Evolutionary conservation across 257 asterid genomes (phyloP).

Genomic region (Solanum bulbocastanum): DNA sequence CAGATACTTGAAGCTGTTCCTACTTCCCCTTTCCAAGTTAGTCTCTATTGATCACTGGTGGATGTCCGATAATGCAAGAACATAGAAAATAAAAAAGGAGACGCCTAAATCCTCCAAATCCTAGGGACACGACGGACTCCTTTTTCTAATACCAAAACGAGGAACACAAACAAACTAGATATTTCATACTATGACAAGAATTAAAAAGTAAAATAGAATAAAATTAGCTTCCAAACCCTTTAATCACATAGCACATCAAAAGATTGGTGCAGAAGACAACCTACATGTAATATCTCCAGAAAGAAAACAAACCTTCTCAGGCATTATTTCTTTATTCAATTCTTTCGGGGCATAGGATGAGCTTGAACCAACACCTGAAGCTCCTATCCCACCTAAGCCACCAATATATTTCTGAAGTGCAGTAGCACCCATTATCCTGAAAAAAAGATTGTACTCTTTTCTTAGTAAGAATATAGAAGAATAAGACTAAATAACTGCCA

Average conservation of each 20-base stretch:
- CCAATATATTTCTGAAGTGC: slow-evolving; percentile 95
- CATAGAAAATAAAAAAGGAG: background rate
- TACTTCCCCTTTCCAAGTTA: background rate
- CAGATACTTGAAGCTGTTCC: background rate
- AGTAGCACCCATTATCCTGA: slow-evolving; percentile 68
- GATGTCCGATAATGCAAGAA: background rate
- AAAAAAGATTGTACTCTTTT: slow-evolving; percentile 4
- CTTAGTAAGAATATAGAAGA: background rate
- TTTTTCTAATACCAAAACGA: background rate
- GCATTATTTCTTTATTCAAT: slow-evolving; percentile 68
- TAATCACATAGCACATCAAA: background rate
- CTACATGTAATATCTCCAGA: background rate
- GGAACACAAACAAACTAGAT: background rate
- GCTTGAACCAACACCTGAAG: slow-evolving; percentile 91
- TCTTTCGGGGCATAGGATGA: slow-evolving; percentile 88
- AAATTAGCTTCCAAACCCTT: background rate
- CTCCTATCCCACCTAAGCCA: slow-evolving; percentile 89
- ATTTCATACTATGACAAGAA: background rate
- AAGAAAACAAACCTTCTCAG: slow-evolving; percentile 60
- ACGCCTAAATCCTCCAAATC: background rate
- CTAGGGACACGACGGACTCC: background rate
- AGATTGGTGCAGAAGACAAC: background rate
- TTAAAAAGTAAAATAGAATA: background rate
- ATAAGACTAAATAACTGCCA: background rate
- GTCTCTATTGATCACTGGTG: background rate